Evolutionary conservation across 306 rosid species (phyloP).

Genomic region (Cucurbita maxima): DNA sequence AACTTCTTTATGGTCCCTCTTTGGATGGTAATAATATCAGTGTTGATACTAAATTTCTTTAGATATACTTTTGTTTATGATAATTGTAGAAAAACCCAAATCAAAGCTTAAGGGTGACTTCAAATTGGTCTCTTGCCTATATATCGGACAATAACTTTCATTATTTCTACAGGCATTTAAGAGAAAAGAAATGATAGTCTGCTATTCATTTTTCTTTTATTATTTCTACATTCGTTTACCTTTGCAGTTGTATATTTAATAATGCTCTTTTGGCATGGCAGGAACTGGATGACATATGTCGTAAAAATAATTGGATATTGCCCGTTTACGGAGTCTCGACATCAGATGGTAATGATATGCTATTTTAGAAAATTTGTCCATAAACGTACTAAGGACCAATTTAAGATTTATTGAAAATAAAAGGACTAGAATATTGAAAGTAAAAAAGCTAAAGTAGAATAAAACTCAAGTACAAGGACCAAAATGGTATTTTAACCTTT

Average conservation of each 20-base stretch:
- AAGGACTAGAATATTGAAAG: too few species aligned
- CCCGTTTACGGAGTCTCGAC: constrained; percentile 30
- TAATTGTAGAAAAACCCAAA: not conserved
- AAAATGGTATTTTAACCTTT: too few species aligned
- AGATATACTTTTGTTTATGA: not conserved
- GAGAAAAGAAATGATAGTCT: too few species aligned
- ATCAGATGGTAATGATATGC: constrained; percentile 23
- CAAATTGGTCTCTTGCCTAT: not conserved
- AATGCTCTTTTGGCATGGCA: constrained; percentile 10
- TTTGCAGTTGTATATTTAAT: not conserved
- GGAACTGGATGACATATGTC: constrained; percentile 31
- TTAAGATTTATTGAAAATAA: too few species aligned
- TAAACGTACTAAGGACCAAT: too few species aligned
- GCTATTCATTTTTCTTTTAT: too few species aligned
- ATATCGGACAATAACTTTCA: not conserved
- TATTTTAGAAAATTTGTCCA: too few species aligned
- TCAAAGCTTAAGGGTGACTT: not conserved
- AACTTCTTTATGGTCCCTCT: not conserved
- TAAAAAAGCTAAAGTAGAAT: too few species aligned
- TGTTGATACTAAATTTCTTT: not conserved
- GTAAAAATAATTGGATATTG: constrained; percentile 29
- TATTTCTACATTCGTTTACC: not conserved
- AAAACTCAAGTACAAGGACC: too few species aligned
- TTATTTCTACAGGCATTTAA: too few species aligned
- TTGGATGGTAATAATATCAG: not conserved